phyloP scores from a whole-genome alignment of 1,284 basidiomycete species.

The Pseudozyma hubeiensis region DNA sequence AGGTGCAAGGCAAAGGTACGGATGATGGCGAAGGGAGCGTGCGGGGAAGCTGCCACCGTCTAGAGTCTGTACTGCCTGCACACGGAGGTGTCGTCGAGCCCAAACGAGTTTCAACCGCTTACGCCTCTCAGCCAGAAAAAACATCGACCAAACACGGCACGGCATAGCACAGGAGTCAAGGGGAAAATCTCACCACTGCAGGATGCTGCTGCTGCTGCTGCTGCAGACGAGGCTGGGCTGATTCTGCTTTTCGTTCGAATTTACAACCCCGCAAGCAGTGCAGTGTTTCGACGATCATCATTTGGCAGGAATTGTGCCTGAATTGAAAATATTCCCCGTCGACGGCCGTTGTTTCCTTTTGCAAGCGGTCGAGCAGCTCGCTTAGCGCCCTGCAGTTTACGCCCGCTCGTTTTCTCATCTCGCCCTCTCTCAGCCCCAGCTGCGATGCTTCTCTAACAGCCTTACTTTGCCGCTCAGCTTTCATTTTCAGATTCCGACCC shows the following conservation, averaged over 20 bases:
- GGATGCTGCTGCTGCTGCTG: neutral
- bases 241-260: constrained; percentile 2
- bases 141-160: neutral
- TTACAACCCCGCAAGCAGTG: constrained; percentile 17
- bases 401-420: neutral
- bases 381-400: neutral
- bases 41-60: constrained; percentile 12
- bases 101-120: neutral
- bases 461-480: too few relatives aligned
- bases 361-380: constrained; percentile 1
- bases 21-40: constrained; percentile 11
- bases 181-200: neutral
- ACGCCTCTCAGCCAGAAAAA: neutral
- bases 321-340: constrained; percentile 15
- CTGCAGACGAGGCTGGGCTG: constrained; percentile 1
- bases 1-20: neutral
- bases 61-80: too few relatives aligned
- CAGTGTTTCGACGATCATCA: constrained; percentile 13
- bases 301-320: neutral
- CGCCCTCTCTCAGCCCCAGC: neutral
- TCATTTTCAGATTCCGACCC: too few relatives aligned
- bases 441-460: too few relatives aligned
- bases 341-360: constrained; percentile 2
- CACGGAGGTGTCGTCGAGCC: too few relatives aligned
- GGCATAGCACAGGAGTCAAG: neutral